Base-by-base conservation (phyloP, 2,329 filamentous ascomycete genomes). In the Colletotrichum navitas region DNA sequence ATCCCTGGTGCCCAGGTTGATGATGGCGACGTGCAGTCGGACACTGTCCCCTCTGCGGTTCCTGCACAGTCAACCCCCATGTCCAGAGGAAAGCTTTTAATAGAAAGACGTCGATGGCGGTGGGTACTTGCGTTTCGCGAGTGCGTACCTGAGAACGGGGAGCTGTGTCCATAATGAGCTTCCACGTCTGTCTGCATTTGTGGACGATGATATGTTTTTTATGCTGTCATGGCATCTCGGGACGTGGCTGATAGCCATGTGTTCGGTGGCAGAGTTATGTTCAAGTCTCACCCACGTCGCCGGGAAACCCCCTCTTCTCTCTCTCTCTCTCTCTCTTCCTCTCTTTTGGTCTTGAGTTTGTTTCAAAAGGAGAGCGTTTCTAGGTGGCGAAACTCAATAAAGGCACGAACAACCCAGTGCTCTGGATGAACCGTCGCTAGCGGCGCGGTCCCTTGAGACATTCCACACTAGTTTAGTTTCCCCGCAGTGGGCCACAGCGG, bases 381-480 rank as follows among this genome's bases (percentile, higher is more conserved):
- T 26, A 29, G 26, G 26, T n/a, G 3, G 8, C 21, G 21, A 45
- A n/a, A 14, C 26, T 32, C 16, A 21, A 29, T 11, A 34, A 32
- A 21, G 26, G 29, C 26, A 3, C 34, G 10, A 21, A 24, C 7
- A 60, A n/a, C 26, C 43, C 39, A 21, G 8, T 6, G 18, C 39
- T 60, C 32, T 7, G 32, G n/a, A 39, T 3, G n/a, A 12, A 29
- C 14, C 8, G 34, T 36, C 34, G 41, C 8, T 21, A 6, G 2
- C 24, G 32, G 54, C 18, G 43, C 43, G 49, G 24, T 21, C 8
- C 16, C 6, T 26, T n/a, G 16, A 41, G 39, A 14, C 41, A 58
- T 18, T 52, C 63, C 45, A 67, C 56, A 43, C 51, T 63, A 10
- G 32, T 34, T 34, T 16, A 7, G 18, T n/a, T 52, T 71, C 64